phyloP scores from a whole-genome alignment of 768 basidiomycete species.

The Leccinum pellstonianum region DNA sequence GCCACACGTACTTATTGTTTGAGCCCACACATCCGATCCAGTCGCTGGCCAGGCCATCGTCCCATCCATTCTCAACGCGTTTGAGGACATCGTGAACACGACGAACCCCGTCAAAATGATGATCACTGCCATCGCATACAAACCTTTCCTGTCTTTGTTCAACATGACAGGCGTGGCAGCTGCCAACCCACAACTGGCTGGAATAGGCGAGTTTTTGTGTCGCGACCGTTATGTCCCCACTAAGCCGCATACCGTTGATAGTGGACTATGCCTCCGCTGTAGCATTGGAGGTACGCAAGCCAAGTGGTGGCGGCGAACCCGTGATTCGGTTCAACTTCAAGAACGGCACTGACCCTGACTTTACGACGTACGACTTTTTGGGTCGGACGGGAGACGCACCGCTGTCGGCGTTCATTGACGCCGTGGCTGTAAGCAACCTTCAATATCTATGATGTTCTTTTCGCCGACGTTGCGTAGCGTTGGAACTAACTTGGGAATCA shows the following conservation, averaged over 20 bases:
- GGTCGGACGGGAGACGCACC: conserved; percentile 49
- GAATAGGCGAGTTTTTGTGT: conserved; percentile 44
- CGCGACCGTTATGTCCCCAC: not conserved
- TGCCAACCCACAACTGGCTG: conserved; percentile 51
- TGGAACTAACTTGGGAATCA: not conserved
- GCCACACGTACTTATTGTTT: not conserved
- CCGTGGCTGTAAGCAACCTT: conserved; percentile 34
- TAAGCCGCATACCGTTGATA: conserved; percentile 20
- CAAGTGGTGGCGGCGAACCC: conserved; percentile 44
- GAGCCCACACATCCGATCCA: conserved; percentile 23
- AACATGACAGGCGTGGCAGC: conserved; percentile 65
- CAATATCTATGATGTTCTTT: not conserved
- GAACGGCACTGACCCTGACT: conserved; percentile 54
- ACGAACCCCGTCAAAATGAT: conserved; percentile 55
- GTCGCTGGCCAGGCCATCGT: conserved; percentile 68
- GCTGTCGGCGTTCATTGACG: conserved; percentile 48
- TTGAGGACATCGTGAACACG: conserved; percentile 49
- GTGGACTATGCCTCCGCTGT: conserved; percentile 62
- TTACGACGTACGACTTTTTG: conserved; percentile 49
- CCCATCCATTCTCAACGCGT: conserved; percentile 55
- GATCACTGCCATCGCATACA: conserved; percentile 66
- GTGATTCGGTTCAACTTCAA: conserved; percentile 66
- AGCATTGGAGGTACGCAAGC: conserved; percentile 58
- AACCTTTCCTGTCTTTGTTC: conserved; percentile 76
- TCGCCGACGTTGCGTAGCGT: not conserved